phyloP scores from a whole-genome alignment of 495 filamentous ascomycete genomes.

The Parmelia sp. region DNA sequence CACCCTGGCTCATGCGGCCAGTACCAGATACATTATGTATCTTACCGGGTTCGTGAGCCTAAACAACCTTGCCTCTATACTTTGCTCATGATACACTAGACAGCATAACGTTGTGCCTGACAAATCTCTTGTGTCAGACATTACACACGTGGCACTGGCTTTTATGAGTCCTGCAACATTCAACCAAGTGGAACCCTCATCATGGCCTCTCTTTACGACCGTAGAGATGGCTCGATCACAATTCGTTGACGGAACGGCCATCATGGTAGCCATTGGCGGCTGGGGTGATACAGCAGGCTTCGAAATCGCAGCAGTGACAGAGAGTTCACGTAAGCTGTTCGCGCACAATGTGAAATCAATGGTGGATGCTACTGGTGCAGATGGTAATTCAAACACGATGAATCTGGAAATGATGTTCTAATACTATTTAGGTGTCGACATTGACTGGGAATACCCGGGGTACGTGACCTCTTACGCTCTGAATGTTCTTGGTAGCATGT shows the following conservation, averaged over 20 bases:
- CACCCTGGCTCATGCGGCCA: not conserved
- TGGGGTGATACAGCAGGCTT: slow-evolving; percentile 67
- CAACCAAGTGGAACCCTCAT: slow-evolving; percentile 45
- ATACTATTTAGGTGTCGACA: slow-evolving; percentile 44
- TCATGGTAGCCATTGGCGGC: slow-evolving; percentile 67
- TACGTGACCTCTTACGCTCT: slow-evolving; percentile 23
- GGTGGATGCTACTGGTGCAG: slow-evolving; percentile 55
- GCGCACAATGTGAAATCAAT: slow-evolving; percentile 59
- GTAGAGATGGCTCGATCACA: slow-evolving; percentile 50
- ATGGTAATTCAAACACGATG: slow-evolving; percentile 35
- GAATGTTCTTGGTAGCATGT: not conserved
- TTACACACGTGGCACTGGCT: slow-evolving; percentile 61
- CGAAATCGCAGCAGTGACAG: slow-evolving; percentile 48
- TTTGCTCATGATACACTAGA: slow-evolving; percentile 27
- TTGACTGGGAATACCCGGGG: slow-evolving; percentile 79
- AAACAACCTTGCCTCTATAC: not conserved
- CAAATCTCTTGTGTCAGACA: slow-evolving; percentile 37
- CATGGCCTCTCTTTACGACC: slow-evolving; percentile 55
- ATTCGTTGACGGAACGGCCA: slow-evolving; percentile 52
- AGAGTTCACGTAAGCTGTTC: slow-evolving; percentile 48
- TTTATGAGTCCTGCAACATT: slow-evolving; percentile 59
- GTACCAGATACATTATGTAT: slow-evolving; percentile 50
- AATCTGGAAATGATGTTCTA: slow-evolving; percentile 5
- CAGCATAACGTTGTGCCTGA: slow-evolving; percentile 50
- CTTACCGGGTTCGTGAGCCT: slow-evolving; percentile 45